Conservation (phyloP, 805 yeast genomes). For the Saturnispora sekii region DNA sequence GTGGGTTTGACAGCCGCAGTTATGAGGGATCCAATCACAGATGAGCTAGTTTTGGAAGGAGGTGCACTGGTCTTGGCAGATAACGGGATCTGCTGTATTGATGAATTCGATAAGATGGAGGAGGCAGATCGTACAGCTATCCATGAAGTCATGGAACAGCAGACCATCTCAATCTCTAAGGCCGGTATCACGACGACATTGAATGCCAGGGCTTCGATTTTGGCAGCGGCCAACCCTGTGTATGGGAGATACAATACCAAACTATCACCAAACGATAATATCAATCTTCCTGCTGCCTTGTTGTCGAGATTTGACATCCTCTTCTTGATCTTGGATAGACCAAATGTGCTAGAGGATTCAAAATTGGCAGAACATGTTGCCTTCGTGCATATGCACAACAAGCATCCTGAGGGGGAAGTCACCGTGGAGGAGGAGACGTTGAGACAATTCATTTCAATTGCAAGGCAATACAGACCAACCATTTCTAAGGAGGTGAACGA, state of each 20-base stretch:
- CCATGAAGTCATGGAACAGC: conserved; percentile 99
- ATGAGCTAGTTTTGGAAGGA: conserved; percentile 96
- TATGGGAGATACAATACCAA: conserved; percentile 90
- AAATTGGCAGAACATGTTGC: conserved; percentile 89
- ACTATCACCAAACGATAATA: conserved; percentile 87
- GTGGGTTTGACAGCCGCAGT: conserved; percentile 99
- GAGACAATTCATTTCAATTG: conserved; percentile 80
- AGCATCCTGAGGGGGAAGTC: conserved; percentile 69
- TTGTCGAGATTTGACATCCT: conserved; percentile 89
- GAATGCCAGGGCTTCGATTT: conserved; percentile 88
- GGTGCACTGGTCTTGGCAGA: conserved; percentile 97
- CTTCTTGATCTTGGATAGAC: conserved; percentile 78
- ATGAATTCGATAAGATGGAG: conserved; percentile 98
- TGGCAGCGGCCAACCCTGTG: conserved; percentile 98
- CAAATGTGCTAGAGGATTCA: conserved; percentile 71
- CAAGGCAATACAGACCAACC: conserved; percentile 76
- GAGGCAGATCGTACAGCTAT: conserved; percentile 94
- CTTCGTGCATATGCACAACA: conserved; percentile 87
- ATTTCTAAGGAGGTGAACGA: conserved; percentile 79
- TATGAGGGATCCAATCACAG: conserved; percentile 98
- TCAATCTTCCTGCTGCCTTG: conserved; percentile 92
- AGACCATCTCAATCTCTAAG: conserved; percentile 92
- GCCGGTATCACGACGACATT: conserved; percentile 96
- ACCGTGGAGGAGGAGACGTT: conserved; percentile 74
- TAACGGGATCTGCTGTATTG: conserved; percentile 96